Evolutionary conservation across 2,329 filamentous ascomycete species (phyloP), one percentile per base, ranked within the genome.

Genomic region (Penicillium concentricum): DNA sequence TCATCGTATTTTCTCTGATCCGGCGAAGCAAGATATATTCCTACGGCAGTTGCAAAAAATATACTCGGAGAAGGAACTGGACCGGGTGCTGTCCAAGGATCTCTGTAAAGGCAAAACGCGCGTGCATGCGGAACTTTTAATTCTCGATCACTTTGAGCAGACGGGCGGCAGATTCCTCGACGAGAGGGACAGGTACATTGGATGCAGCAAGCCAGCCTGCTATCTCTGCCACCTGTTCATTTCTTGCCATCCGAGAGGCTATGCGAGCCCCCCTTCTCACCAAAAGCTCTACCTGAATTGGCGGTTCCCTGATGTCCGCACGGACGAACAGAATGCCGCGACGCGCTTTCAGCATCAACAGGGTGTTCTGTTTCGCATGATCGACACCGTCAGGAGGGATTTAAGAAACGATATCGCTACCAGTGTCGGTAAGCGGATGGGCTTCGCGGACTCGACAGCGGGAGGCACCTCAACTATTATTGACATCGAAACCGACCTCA

Each of bases 141-240:
- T 41, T 4, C 38, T 41, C 10, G 38, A 41, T 15, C 38, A 41
- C 38, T 41, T 41, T 41, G 38, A 41, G 38, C 18, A 42, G 22
- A 56, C 35, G 16, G 46, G 46, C 15, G 46, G 37, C 2, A 39
- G 32, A 10, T 56, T 50, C n/a, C 39, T 45, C 13, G 28, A 56
- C 12, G 37, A 51, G 16, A n/a, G n/a, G 5, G 46, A 56, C 32
- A 56, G 44, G 43, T 56, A 56, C 24, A 43, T 56, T 15, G 53
- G 53, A 16, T 56, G 53, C 28, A 56, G 53, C 22, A 56, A 56
- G 38, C 53, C 45, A 15, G 53, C 53, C 10, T 56, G 53, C 35
- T 56, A 44, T 18, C 53, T 56, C 39, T 56, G 53, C 16, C 50
- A 56, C 18, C 46, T 37, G 12, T 56, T 35, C 18, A 56, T 56